Percentiles rank a stretch among this genome's conserved stretches.
Conservation (phyloP, 352 stramenopile species). For the Phytophthora vignae region DNA sequence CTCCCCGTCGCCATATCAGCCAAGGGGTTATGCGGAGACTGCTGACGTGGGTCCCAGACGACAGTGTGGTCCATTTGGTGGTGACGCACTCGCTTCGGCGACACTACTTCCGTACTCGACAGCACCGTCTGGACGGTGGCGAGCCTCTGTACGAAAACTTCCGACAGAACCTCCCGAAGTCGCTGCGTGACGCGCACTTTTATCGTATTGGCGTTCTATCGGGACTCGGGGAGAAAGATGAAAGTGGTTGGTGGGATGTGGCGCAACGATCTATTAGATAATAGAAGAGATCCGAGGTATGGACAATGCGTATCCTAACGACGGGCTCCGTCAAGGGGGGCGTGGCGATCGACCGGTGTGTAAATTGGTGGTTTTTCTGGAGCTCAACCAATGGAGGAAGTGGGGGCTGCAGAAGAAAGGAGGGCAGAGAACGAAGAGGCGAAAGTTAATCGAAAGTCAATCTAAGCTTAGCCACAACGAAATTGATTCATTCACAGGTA, state of each 20-base stretch:
- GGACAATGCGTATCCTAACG: neutral
- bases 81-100: neutral
- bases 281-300: neutral
- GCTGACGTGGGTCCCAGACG: neutral
- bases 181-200: conserved; percentile 3
- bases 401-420: no score
- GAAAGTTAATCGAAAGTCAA: no score
- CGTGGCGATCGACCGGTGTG: no score
- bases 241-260: neutral
- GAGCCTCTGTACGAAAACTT: neutral
- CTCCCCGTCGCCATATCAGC: neutral
- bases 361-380: no score
- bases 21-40: neutral
- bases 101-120: neutral
- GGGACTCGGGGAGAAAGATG: neutral
- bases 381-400: no score
- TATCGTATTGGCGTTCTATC: neutral
- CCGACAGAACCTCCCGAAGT: neutral
- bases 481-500: no score
- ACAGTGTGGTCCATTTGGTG: neutral
- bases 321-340: no score
- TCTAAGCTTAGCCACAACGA: no score
- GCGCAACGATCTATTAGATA: no score
- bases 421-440: no score
- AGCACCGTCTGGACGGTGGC: no score